Evolutionary conservation across 129 eudicot genomes (phyloP), one percentile per base, ranked within the genome.

Genomic region (Helianthus tuberosus): DNA sequence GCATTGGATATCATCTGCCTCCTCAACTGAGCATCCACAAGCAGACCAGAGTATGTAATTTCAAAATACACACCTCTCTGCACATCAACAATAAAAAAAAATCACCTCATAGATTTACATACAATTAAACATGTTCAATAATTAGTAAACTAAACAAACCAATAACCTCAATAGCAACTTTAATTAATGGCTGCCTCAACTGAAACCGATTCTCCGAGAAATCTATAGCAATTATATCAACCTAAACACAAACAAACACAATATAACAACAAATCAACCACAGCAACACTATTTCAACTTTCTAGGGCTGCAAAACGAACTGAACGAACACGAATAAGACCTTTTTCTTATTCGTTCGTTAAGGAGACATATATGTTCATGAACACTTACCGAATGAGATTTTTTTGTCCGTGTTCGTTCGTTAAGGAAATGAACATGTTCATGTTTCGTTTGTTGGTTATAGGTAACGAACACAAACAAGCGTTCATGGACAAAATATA

Each of bases 11-110:
- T 94, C 64, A 87, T 76, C 75, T 91, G 90, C 77, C 93, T 84
- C 65, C 94, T 94, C 68, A 83, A 69, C 60, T 88, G 93, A 81
- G 77, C 83, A 83, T 91, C 97, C 75, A 68, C 49, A 62, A 94
- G 32, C 71, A 94, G 87, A 77, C 90, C 68, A 38, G 91, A 83
- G 66, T 94, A 94, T 29, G 83, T 77, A 62, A 94, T 89, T 83
- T 94, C 99, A 38, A 94, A 94, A 80, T 76, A 94, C 12, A 94
- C 89, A 47, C 94, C 99, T 39, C 98, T 86, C 99, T 94, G 87
- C 84, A 84, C 5, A 70, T 70, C 60, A 78, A 81, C 70, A 41
- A 63, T 20, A 60, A 64, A 32, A 20, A 20, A 69, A 66, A 16
- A 60, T 25, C 44, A 49, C 23, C 48, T 35, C 74, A 63, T 17